Base-by-base conservation (phyloP, 73 alveolate genomes). In the Strombidium stylifer region DNA sequence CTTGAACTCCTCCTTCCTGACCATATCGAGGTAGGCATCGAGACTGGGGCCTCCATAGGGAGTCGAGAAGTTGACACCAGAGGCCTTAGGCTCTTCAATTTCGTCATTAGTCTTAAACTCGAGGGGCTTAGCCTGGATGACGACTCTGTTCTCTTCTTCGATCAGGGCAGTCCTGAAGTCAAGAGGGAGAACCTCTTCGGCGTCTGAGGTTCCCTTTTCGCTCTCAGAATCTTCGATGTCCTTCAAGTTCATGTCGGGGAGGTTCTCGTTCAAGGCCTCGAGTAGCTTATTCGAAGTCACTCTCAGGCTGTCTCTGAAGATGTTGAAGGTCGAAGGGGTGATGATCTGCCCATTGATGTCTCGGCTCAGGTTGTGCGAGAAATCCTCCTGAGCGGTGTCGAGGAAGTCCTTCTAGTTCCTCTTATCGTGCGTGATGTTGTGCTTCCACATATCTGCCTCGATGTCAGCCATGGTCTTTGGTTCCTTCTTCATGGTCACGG, bases 261-360 rank as follows among this genome's bases (percentile, higher is more conserved):
- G 59, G 52, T 56, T 66, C 46, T 77, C 75, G 11, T 73, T 27
- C 7, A 84, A 64, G 12, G 86, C 59, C 0, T 56, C 46, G 2
- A 39, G 58, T 5, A 84, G 44, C 64, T 84, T 36, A 21, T 55
- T 48, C 16, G 79, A 67, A 10, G 90, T 84, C 30, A 44, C 54
- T 35, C 78, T 77, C 19, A 84, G 35, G 41, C 84, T 56, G 42
- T 84, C 90, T 69, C 86, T 68, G 65, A 84, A 67, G 0, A 84
- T 76, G 66, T 81, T 74, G 59, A 77, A 84, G 3, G 72, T 78
- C 1, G 90, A 77, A 1, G 94, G 90, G 11, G 76, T 78, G 46
- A 84, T 84, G 44, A 78, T 87, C 23, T 78, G 55, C 19, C 94
- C 94, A 32, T 84, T 77, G 8, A 58, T 36, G 18, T 69, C 32